phyloP scores from a whole-genome alignment of 495 filamentous ascomycete species.

The Aspergillus sclerotioniger region DNA sequence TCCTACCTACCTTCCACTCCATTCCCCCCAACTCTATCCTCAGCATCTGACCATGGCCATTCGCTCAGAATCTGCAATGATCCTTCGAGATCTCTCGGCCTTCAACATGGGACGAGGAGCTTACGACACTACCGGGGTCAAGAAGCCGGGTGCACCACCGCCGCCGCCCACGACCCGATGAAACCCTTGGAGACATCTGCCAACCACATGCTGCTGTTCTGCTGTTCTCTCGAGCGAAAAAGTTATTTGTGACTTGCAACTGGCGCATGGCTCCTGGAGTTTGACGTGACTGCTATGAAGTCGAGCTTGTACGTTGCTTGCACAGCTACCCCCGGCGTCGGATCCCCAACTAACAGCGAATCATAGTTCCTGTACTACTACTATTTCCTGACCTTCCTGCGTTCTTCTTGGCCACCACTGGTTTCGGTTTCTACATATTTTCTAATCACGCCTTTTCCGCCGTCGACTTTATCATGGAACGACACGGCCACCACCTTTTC shows the following conservation, averaged over 20 bases:
- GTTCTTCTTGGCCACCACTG: conserved; percentile 20
- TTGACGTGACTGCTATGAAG: conserved; percentile 33
- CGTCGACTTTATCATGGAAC: conserved; percentile 9
- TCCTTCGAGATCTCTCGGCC: conserved; percentile 45
- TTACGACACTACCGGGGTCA: conserved; percentile 59
- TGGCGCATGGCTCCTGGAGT: conserved; percentile 33
- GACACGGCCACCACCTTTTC: conserved; percentile 12
- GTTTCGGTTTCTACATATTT: conserved; percentile 34
- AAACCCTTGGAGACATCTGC: conserved; percentile 21
- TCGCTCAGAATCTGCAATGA: conserved; percentile 47
- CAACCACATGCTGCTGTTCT: conserved; percentile 28
- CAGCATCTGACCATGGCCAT: conserved; percentile 33
- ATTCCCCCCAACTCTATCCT: neutral
- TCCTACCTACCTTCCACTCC: conserved; percentile 1
- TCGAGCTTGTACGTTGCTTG: conserved; percentile 32
- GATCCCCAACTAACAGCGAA: conserved; percentile 26
- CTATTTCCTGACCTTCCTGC: conserved; percentile 11
- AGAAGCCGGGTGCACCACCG: conserved; percentile 55
- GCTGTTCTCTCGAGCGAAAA: conserved; percentile 25
- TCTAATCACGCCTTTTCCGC: conserved; percentile 32
- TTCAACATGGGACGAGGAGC: conserved; percentile 60
- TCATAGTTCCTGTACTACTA: conserved; percentile 43
- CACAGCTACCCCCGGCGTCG: conserved; percentile 1
- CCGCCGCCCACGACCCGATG: conserved; percentile 37
- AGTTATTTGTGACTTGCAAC: conserved; percentile 24